Evolutionary conservation across 768 basidiomycete genomes (phyloP).

Genomic region (Boletus rex-veris): DNA sequence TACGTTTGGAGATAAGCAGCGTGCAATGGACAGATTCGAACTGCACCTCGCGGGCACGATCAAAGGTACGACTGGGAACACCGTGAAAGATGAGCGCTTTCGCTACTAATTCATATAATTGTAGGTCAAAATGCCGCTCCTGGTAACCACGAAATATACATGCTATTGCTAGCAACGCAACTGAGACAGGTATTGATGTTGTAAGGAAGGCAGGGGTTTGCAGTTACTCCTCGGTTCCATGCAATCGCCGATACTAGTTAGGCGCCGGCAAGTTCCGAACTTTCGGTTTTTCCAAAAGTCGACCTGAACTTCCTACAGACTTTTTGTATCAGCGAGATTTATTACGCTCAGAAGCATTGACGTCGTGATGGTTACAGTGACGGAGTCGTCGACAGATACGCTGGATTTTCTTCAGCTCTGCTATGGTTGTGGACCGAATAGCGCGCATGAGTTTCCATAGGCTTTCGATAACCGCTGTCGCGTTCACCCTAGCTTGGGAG

Average conservation of each 20-base stretch:
- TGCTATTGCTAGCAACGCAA: constrained; percentile 1
- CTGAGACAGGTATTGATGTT: constrained; percentile 20
- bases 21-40: constrained; percentile 18
- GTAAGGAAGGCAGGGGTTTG: constrained; percentile 19
- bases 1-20: constrained; percentile 19
- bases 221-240: constrained; percentile 18
- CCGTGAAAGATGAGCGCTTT: constrained; percentile 6
- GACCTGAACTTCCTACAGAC: constrained; percentile 21
- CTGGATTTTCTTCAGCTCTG: constrained; percentile 4
- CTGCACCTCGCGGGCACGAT: constrained; percentile 11
- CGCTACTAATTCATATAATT: constrained; percentile 3
- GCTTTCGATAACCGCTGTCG: neutral
- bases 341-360: constrained; percentile 23
- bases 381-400: constrained; percentile 4
- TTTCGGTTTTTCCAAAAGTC: constrained; percentile 10
- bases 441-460: neutral
- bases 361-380: constrained; percentile 30
- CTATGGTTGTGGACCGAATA: neutral
- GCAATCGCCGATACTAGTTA: constrained; percentile 7
- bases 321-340: constrained; percentile 25
- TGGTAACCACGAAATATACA: constrained; percentile 1
- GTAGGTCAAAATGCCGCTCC: constrained; percentile 13
- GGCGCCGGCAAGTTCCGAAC: constrained; percentile 25
- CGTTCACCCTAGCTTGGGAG: neutral
- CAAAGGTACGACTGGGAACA: constrained; percentile 12